These are phyloP conservation scores for Myxozyma melibiosi DNA, from an alignment of 805 yeast genomes.

Conservation along the genomic window DNA sequence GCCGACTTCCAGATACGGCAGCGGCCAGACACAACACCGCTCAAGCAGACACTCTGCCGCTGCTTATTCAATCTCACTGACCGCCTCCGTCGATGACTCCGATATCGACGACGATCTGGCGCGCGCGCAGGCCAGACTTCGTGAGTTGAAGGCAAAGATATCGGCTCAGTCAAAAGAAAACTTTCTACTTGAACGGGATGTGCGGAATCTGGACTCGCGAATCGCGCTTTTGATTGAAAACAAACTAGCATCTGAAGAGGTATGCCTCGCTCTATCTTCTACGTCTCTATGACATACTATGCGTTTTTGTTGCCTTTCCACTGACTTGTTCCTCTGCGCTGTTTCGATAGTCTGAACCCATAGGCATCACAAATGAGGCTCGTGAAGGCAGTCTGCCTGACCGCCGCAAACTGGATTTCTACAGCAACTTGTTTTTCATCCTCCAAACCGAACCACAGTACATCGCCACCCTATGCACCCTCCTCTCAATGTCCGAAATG, in stretches of 20 bases:
- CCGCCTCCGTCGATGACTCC: constrained; percentile 42
- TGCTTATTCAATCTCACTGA: constrained; percentile 43
- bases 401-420: constrained; percentile 38
- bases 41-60: constrained; percentile 42
- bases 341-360: no score
- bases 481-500: constrained; percentile 43
- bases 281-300: no score
- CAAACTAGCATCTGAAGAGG: constrained; percentile 44
- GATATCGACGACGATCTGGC: constrained; percentile 44
- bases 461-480: constrained; percentile 42
- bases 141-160: constrained; percentile 41
- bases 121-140: constrained; percentile 38
- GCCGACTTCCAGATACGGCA: background rate
- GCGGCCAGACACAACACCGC: background rate
- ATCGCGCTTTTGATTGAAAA: constrained; percentile 46
- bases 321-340: no score
- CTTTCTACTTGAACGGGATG: constrained; percentile 45
- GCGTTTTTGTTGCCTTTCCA: no score
- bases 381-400: constrained; percentile 39
- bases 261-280: no score
- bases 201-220: constrained; percentile 44
- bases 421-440: constrained; percentile 43
- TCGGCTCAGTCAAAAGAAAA: constrained; percentile 44
- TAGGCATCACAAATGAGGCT: no score
- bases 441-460: constrained; percentile 46